phyloP scores from a whole-genome alignment of 345 rosid genomes.

The Eucalyptus caleyi region DNA sequence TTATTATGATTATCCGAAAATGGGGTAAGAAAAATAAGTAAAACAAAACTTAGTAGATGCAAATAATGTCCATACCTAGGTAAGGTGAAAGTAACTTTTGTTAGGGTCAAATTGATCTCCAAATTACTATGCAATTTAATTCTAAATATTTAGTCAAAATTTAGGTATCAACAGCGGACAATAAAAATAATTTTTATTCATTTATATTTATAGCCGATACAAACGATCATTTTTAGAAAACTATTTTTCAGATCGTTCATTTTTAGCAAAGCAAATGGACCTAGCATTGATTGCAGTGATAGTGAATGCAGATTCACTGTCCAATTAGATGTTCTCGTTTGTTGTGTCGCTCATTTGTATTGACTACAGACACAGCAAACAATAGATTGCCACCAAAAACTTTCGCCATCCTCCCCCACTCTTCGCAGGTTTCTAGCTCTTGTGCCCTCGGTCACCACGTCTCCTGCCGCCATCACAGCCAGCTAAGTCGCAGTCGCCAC shows the following conservation, averaged over 20 bases:
- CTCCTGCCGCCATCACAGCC: neutral
- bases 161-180: rapidly evolving
- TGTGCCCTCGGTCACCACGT: neutral
- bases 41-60: too few relatives aligned
- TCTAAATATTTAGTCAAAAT: too few relatives aligned
- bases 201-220: too few relatives aligned
- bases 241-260: too few relatives aligned
- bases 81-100: too few relatives aligned
- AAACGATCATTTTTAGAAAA: too few relatives aligned
- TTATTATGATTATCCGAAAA: too few relatives aligned
- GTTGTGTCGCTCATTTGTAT: neutral
- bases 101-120: too few relatives aligned
- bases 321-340: neutral
- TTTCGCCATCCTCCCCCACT: neutral
- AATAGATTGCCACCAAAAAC: neutral
- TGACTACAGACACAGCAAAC: neutral
- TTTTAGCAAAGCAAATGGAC: neutral
- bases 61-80: too few relatives aligned
- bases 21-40: too few relatives aligned
- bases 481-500: neutral
- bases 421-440: neutral
- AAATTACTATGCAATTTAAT: too few relatives aligned
- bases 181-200: too few relatives aligned
- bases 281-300: neutral
- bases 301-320: neutral